Evolutionary conservation across 768 basidiomycete genomes (phyloP).

Genomic region (Auricularia sp.): DNA sequence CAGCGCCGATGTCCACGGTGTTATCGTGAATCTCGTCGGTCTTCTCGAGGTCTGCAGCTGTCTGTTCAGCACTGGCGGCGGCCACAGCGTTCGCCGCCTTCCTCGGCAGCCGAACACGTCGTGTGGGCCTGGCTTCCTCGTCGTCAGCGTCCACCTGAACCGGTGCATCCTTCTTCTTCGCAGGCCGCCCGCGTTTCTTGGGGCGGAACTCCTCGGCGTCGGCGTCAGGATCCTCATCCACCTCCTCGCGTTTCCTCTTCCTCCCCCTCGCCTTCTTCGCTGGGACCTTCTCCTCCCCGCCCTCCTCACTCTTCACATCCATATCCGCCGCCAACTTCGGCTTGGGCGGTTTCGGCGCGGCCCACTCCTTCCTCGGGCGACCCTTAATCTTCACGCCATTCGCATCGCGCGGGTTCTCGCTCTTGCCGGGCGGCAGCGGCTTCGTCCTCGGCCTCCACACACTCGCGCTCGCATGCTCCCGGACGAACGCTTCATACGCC

Average conservation of each 20-base stretch:
- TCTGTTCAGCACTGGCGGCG: too few relatives aligned
- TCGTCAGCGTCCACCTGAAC: too few relatives aligned
- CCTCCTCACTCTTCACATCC: background rate
- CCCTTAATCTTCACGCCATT: conserved; percentile 21
- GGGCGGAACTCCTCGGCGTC: conserved; percentile 8
- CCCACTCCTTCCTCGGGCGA: conserved; percentile 16
- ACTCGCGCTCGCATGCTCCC: too few relatives aligned
- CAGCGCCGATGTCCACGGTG: conserved; percentile 1
- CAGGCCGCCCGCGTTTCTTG: conserved; percentile 33
- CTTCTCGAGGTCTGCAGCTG: too few relatives aligned
- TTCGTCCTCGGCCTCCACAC: background rate
- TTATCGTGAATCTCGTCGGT: too few relatives aligned
- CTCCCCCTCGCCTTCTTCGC: conserved; percentile 21
- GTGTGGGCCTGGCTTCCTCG: too few relatives aligned
- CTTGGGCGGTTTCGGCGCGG: conserved; percentile 30
- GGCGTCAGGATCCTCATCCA: conserved; percentile 11
- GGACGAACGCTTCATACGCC: conserved; percentile 31
- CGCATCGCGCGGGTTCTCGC: conserved; percentile 20
- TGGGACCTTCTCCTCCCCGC: conserved; percentile 15
- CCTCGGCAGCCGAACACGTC: too few relatives aligned
- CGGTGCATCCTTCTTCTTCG: conserved; percentile 14
- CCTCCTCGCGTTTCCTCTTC: conserved; percentile 8
- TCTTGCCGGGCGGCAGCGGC: background rate
- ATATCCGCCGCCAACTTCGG: conserved; percentile 8
- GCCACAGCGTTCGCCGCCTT: too few relatives aligned